Base-by-base conservation (phyloP, 2,329 filamentous ascomycete genomes). In the Calonectria leucothoes region DNA sequence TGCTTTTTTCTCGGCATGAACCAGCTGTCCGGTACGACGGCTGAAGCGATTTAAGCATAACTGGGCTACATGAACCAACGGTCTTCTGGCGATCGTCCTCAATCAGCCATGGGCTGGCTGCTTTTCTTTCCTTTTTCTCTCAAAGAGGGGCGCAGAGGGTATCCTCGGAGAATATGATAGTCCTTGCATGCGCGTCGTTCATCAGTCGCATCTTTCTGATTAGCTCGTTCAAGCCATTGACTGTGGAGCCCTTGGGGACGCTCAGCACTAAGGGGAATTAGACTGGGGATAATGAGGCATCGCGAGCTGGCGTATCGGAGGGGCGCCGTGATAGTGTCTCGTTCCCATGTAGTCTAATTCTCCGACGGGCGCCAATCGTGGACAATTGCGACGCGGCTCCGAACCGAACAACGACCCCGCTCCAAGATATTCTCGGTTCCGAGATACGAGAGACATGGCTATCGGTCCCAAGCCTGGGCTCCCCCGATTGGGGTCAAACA, bases 381-480 rank as follows among this genome's bases (percentile, higher is more conserved):
- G 14, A 15, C 33, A 15, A 2, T 61, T 37, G 55, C 35, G 33
- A 27, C 23, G 49, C 64, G 64, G 49, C 27, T 57, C 65, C 65
- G 65, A 57, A 48, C 23, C 25, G 25, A 31, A 48, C 11, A 20
- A 20, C 35, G 61, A 66, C 57, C 52, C 69, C 69, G 45, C 69
- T 37, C 31, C 10, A 8, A 42, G 31, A 25, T 27, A 17, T 27
- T 23, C 48, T 71, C 70, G 70, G 70, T 68, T 71, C 70, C 70
- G 70, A 64, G 48, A 49, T 51, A 49, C 20, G 14, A 33, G 14
- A 33, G 14, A 11, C 31, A 49, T 37, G 15, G 15, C 14, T 71
- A 45, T 64, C 70, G 70, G 55, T 42, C 29, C 55, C 64, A 35
- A 52, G 29, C 14, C 48, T 12, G n/a, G 42, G 20, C 23, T 29